These are phyloP conservation scores for Pythium periplocum DNA, from an alignment of 352 stramenopile species.

Conservation along the genomic window DNA sequence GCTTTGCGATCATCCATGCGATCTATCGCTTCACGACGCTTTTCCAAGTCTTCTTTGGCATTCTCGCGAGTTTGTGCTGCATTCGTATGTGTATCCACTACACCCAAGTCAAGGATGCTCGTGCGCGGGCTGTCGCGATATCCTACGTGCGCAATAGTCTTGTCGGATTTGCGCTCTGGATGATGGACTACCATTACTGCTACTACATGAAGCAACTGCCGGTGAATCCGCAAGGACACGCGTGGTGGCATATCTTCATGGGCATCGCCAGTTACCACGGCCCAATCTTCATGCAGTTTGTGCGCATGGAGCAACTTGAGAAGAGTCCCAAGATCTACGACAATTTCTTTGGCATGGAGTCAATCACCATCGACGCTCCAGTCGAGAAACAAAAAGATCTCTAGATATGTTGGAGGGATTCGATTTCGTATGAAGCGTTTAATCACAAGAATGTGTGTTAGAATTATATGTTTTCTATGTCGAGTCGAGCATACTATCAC, in stretches of 20 bases:
- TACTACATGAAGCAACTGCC: conserved; percentile 40
- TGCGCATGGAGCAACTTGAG: conserved; percentile 64
- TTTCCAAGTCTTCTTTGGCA: conserved; percentile 70
- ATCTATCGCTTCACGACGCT: conserved; percentile 71
- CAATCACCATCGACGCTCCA: no score
- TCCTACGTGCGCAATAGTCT: conserved; percentile 56
- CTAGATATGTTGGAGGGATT: no score
- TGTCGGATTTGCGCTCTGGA: conserved; percentile 57
- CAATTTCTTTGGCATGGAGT: no score
- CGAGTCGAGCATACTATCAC: no score
- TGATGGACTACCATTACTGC: conserved; percentile 76
- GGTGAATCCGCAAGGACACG: conserved; percentile 69
- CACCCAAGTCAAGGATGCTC: conserved; percentile 32
- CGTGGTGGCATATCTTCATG: conserved; percentile 85
- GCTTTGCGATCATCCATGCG: conserved; percentile 63
- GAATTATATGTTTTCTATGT: no score
- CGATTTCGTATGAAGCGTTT: no score
- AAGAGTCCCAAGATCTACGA: conserved; percentile 34
- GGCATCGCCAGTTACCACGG: conserved; percentile 69
- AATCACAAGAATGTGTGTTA: no score
- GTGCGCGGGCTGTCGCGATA: conserved; percentile 39
- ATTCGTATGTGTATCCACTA: conserved; percentile 52
- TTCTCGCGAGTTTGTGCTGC: conserved; percentile 36
- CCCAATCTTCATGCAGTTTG: conserved; percentile 82
- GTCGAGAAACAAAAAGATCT: no score